Base-by-base conservation (phyloP, 768 basidiomycete genomes). In the Mycena vulgaris region DNA sequence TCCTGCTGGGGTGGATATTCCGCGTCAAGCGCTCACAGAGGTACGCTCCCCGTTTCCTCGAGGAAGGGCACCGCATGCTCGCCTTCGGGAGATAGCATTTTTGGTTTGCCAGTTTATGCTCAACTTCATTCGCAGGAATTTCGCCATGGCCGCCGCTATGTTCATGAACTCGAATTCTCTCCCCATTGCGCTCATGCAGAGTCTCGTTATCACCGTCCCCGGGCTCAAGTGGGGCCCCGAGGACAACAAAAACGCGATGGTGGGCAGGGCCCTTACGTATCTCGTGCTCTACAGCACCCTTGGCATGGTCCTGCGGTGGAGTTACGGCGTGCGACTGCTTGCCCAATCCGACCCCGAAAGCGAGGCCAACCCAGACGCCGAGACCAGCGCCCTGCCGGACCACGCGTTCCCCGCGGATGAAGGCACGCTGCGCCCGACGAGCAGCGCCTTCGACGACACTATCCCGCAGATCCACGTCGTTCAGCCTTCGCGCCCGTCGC, bases 121-220 rank as follows among this genome's bases (percentile, higher is more conserved):
- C 8, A 68, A 27, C 51, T 33, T 45, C 8, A 31, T 39, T 0
- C 52, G 10, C 74, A 94, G 93, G 77, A 90, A 87, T 60, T 95
- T 95, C 72, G 92, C 92, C 9, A 91, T 92, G 79, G 93, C 94
- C 0, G 92, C 93, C 0, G 86, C 93, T 31, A 95, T 93, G 90
- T 95, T 95, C 84, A 94, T 96, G 92, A 97, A 96, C 80, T 95
- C 94, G 3, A 98, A 98, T 78, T 95, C 95, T 0, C 89, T 99
- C 7, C 97, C 97, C 0, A 95, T 98, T 68, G 97, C 97, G 0
- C 85, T 99, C 35, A 95, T 98, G 90, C 93, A 98, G 79, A 92
- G 90, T 69, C 90, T 98, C 23, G 95, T 95, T 11, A 82, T 93
- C 63, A 92, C 94, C 16, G 95, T 97, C 0, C 91, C 92, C 0